These are phyloP conservation scores for Aspergillus neotritici DNA, from an alignment of 2,329 filamentous ascomycete species.

Conservation along the genomic window DNA sequence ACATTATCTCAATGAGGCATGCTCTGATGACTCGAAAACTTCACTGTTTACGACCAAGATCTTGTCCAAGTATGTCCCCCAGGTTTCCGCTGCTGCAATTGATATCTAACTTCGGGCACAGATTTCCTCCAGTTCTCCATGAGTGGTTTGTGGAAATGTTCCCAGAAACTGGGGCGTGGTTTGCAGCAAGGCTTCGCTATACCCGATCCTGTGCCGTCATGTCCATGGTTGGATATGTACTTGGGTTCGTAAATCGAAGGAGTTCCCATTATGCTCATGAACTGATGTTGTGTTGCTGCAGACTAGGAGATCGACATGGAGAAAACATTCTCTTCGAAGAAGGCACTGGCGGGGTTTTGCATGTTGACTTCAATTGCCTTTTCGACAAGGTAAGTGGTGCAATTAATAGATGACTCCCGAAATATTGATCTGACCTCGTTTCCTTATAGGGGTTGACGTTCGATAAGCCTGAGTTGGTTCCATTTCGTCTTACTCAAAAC, in stretches of 20 bases:
- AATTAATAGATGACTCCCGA: background rate
- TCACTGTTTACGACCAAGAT: slow-evolving; percentile 65
- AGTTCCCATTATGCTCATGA: background rate
- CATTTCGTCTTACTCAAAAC: slow-evolving; percentile 95
- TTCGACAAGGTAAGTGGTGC: slow-evolving; percentile 68
- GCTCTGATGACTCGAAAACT: slow-evolving; percentile 57
- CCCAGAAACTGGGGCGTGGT: slow-evolving; percentile 87
- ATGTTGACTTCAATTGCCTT: slow-evolving; percentile 99
- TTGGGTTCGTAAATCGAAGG: slow-evolving; percentile 48
- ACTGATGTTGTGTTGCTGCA: slow-evolving; percentile 14
- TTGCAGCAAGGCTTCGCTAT: slow-evolving; percentile 79
- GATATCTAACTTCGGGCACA: slow-evolving; percentile 24
- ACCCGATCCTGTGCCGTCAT: slow-evolving; percentile 94
- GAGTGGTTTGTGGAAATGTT: slow-evolving; percentile 96
- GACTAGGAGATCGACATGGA: slow-evolving; percentile 88
- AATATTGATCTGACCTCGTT: slow-evolving; percentile 6
- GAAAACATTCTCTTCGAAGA: slow-evolving; percentile 96
- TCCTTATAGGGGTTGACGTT: slow-evolving; percentile 67
- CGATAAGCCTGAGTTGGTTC: slow-evolving; percentile 87
- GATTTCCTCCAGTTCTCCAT: slow-evolving; percentile 78
- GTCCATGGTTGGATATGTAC: slow-evolving; percentile 97
- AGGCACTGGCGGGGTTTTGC: slow-evolving; percentile 85
- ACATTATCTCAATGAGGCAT: slow-evolving; percentile 58
- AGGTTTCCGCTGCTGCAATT: background rate
- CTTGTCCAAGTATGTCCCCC: slow-evolving; percentile 39